These are phyloP conservation scores for Xylaria bambusicola DNA, from an alignment of 495 filamentous ascomycete species.

Conservation along the genomic window DNA sequence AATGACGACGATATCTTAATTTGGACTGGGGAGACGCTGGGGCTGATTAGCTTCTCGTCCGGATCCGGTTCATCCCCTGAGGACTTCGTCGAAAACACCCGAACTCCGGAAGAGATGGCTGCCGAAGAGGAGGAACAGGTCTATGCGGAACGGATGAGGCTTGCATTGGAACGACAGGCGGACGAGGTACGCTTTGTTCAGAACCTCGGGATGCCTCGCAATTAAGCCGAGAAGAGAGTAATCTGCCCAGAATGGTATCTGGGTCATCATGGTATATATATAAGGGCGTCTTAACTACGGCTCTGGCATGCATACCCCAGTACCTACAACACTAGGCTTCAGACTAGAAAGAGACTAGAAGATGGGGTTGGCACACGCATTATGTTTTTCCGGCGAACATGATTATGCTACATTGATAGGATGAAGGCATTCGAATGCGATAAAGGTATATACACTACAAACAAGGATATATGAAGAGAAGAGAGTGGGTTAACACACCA, in stretches of 20 bases:
- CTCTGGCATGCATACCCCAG: too few relatives aligned
- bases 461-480: too few relatives aligned
- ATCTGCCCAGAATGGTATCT: constrained; percentile 5
- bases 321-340: too few relatives aligned
- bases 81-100: constrained; percentile 50
- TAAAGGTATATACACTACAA: too few relatives aligned
- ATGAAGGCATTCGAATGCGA: too few relatives aligned
- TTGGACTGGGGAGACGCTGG: constrained; percentile 81
- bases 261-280: too few relatives aligned
- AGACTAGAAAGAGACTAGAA: too few relatives aligned
- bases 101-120: constrained; percentile 44
- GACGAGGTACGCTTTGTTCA: constrained; percentile 79
- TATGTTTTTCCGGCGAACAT: too few relatives aligned
- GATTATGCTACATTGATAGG: too few relatives aligned
- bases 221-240: neutral
- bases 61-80: constrained; percentile 46
- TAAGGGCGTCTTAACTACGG: too few relatives aligned
- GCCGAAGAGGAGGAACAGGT: constrained; percentile 48
- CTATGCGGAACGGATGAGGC: constrained; percentile 71
- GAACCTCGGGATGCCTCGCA: constrained; percentile 54
- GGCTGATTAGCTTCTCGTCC: constrained; percentile 64
- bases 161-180: constrained; percentile 75
- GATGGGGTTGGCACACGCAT: too few relatives aligned
- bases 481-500: too few relatives aligned
- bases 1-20: constrained; percentile 69